Evolutionary conservation across 2,329 filamentous ascomycete genomes (phyloP), one percentile per base, ranked within the genome.

Genomic region (Phyllosticta capitalensis): DNA sequence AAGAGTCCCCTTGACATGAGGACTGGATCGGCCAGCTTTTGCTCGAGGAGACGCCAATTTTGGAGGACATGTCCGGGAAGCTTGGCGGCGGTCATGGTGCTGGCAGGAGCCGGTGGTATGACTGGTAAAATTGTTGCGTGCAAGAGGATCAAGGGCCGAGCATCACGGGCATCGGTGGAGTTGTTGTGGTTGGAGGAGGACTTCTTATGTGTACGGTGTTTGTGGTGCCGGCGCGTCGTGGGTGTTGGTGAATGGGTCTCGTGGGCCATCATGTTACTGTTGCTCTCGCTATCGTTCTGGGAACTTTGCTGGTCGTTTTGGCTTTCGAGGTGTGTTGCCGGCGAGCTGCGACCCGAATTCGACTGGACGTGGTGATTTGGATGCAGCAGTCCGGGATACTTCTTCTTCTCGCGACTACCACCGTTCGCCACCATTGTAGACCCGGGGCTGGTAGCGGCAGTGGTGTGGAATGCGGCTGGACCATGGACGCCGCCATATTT

Each of bases 111-210:
- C 52, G 87, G 91, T 0, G 79, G 77, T 49, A 83, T 78, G 9
- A 90, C 77, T 0, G 89, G 88, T 5, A 94, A 75, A 0, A 92
- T 77, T 0, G 88, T 92, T 38, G 89, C 85, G 65, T 94, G 89
- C 3, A 94, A 77, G 53, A 94, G 76, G 1, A 94, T 87, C 1
- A 94, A 78, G 2, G 89, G 89, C 14, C 38, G 38, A 45, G 38
- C 4, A n/a, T 78, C 17, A n/a, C 38, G 56, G 50, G 56, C 24
- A n/a, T 26, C 24, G 22, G 48, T 19, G 19, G 21, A 33, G 20
- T n/a, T 17, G 26, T 52, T 22, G 24, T 26, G 33, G 54, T 19
- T 9, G 17, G 54, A 20, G 22, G 10, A 28, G 19, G 45, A 26
- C 4, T 49, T 22, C 5, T n/a, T 45, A 17, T 50, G 56, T 49